Evolutionary conservation across 495 filamentous ascomycete genomes (phyloP).

Genomic region (Terfezia boudieri): DNA sequence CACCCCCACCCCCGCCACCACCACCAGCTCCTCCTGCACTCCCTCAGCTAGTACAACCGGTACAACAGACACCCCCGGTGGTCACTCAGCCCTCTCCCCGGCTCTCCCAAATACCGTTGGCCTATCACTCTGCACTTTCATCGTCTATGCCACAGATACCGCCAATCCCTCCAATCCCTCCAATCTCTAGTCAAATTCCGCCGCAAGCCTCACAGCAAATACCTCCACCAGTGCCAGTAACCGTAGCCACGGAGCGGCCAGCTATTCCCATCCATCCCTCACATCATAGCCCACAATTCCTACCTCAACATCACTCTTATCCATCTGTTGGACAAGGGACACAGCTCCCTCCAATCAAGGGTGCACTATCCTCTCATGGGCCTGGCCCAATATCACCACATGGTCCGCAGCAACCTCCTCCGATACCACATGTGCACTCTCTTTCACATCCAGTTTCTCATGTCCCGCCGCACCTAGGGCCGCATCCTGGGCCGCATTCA

Average conservation of each 20-base stretch:
- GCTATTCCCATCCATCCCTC: background rate
- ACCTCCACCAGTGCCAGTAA: background rate
- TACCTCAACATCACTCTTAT: background rate
- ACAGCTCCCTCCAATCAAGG: background rate
- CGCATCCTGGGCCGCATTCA: no score
- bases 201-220: background rate
- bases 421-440: background rate
- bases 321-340: background rate
- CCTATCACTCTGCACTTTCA: background rate
- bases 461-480: no score
- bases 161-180: background rate
- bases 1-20: slow-evolving; percentile 4
- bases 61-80: background rate
- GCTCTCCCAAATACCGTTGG: background rate
- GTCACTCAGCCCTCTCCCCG: background rate
- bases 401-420: background rate
- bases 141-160: background rate
- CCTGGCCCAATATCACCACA: background rate
- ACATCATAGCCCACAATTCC: background rate
- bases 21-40: background rate
- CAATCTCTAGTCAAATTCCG: background rate
- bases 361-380: background rate
- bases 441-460: no score
- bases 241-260: background rate
- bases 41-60: no score